A percentile compares a stretch with the other conserved stretches of the same genome.
Conservation (phyloP, 106 monocot species). For the Allium fistulosum region DNA sequence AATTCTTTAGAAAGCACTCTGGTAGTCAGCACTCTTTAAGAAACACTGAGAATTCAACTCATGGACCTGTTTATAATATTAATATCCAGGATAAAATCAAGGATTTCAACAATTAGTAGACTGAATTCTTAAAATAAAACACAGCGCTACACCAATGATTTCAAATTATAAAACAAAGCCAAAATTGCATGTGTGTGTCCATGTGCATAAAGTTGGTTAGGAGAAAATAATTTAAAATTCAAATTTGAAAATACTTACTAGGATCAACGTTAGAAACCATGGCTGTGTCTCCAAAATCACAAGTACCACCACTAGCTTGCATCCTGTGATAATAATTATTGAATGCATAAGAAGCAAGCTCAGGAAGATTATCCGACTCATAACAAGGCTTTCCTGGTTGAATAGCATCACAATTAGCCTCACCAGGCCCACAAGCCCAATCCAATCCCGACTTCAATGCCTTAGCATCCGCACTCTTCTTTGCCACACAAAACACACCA, state of each 20-base stretch:
- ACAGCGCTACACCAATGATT: neutral
- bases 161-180: too few relatives aligned
- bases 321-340: slow-evolving; percentile 67
- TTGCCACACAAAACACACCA: slow-evolving; percentile 73
- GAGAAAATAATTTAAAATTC: neutral
- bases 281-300: slow-evolving; percentile 53
- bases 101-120: neutral
- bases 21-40: too few relatives aligned
- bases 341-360: slow-evolving; percentile 61
- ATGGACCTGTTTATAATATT: neutral
- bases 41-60: too few relatives aligned
- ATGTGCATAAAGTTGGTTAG: neutral
- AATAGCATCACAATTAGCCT: slow-evolving; percentile 74
- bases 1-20: too few relatives aligned
- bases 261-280: slow-evolving; percentile 50
- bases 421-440: slow-evolving; percentile 88
- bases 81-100: neutral
- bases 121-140: neutral
- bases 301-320: slow-evolving; percentile 63
- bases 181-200: neutral
- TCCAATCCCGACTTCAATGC: slow-evolving; percentile 70
- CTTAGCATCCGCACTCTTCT: slow-evolving; percentile 33
- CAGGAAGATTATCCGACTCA: slow-evolving; percentile 27
- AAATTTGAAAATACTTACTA: slow-evolving; percentile 33
- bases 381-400: slow-evolving; percentile 82